phyloP scores from a whole-genome alignment of 2,329 filamentous ascomycete species.

The Graphiopsis chlorocephala region DNA sequence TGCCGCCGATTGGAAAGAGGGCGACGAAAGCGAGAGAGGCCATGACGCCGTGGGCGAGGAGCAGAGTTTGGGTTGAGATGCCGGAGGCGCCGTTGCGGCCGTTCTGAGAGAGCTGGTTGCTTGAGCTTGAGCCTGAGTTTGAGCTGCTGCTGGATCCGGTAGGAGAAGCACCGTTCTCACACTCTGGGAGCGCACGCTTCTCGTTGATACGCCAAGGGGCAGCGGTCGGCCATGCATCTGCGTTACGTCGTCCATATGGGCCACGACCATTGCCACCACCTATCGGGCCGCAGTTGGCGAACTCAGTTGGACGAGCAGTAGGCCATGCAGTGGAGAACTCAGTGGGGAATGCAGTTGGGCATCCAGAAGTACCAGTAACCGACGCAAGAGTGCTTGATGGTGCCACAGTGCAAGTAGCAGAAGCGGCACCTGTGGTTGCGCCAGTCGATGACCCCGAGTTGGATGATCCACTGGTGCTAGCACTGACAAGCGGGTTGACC shows the following conservation, averaged over 20 bases:
- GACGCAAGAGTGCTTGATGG: conserved; percentile 17
- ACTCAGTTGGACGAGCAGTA: conserved; percentile 19
- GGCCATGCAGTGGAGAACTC: conserved; percentile 20
- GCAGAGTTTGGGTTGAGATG: conserved; percentile 28
- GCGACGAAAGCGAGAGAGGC: conserved; percentile 45
- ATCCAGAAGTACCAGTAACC: conserved; percentile 18
- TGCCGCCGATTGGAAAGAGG: conserved; percentile 45
- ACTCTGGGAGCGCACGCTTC: conserved; percentile 17
- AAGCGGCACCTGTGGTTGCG: background rate
- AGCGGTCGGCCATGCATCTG: conserved; percentile 17
- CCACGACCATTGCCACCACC: conserved; percentile 6
- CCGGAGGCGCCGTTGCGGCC: conserved; percentile 19
- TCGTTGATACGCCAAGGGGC: conserved; percentile 15
- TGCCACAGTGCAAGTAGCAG: conserved; percentile 4
- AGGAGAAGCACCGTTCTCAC: background rate
- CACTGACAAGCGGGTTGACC: conserved; percentile 42
- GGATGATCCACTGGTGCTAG: conserved; percentile 6
- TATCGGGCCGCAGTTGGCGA: conserved; percentile 14
- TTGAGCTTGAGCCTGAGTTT: background rate
- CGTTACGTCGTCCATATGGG: background rate
- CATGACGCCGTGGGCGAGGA: conserved; percentile 44
- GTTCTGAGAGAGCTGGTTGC: conserved; percentile 12
- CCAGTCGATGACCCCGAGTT: conserved; percentile 9
- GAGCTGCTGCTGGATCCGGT: background rate
- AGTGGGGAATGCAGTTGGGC: conserved; percentile 20